phyloP scores from a whole-genome alignment of 1,284 basidiomycete genomes.

The Bjerkandera adusta region DNA sequence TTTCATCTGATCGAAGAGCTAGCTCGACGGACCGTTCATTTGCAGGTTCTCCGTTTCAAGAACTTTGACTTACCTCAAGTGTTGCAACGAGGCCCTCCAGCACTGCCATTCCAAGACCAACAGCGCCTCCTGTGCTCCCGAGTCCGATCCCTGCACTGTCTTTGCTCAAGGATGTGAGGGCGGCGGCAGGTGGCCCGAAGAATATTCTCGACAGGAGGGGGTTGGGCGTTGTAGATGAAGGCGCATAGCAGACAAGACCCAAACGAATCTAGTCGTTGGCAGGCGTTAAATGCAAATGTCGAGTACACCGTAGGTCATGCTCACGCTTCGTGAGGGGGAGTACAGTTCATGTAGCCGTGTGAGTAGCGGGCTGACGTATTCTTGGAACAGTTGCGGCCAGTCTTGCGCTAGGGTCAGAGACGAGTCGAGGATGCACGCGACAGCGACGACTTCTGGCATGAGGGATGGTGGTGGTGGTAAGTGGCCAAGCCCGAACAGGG shows the following conservation, averaged over 20 bases:
- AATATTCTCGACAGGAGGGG: constrained; percentile 57
- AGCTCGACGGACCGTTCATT: constrained; percentile 2
- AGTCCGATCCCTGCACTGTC: constrained; percentile 49
- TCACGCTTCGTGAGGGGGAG: constrained; percentile 15
- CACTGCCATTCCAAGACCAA: constrained; percentile 57
- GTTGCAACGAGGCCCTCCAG: constrained; percentile 71
- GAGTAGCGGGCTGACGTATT: constrained; percentile 53
- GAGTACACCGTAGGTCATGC: neutral
- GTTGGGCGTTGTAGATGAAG: constrained; percentile 46
- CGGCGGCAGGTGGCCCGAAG: constrained; percentile 42
- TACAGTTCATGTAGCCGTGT: constrained; percentile 49
- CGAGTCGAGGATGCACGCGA: constrained; percentile 63
- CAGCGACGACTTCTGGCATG: constrained; percentile 38
- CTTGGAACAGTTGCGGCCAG: constrained; percentile 46
- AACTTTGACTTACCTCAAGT: constrained; percentile 61
- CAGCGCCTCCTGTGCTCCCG: constrained; percentile 51
- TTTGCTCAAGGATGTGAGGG: constrained; percentile 48
- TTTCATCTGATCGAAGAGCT: constrained; percentile 56
- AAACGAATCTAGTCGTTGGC: constrained; percentile 42
- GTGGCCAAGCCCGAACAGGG: too few relatives aligned
- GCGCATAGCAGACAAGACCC: constrained; percentile 56
- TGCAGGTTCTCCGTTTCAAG: too few relatives aligned
- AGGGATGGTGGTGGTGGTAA: too few relatives aligned
- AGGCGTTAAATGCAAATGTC: neutral
- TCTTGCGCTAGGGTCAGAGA: constrained; percentile 53